A percentile compares a stretch with the other conserved stretches of the same genome.
Evolutionary conservation across 257 asterid genomes (phyloP).

Genomic region (Fraxinus quadrangulata): DNA sequence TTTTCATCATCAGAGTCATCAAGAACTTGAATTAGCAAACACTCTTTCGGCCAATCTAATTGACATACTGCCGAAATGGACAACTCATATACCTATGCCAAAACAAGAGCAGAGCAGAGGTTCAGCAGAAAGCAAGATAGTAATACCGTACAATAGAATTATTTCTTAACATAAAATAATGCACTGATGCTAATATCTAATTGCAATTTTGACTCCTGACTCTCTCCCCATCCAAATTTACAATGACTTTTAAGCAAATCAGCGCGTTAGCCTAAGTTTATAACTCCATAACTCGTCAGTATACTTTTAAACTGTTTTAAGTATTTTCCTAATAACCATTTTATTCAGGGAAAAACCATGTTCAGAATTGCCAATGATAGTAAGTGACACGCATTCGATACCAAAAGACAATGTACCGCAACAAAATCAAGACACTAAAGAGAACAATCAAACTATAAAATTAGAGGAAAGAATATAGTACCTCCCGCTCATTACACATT

Average conservation of each 20-base stretch:
- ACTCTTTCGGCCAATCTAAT: conserved; percentile 71
- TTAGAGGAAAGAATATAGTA: conserved; percentile 22
- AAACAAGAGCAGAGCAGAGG: conserved; percentile 1
- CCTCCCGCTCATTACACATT: conserved; percentile 79
- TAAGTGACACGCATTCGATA: neutral
- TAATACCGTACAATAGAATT: neutral
- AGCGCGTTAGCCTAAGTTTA: neutral
- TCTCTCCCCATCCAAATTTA: neutral
- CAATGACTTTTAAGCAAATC: neutral
- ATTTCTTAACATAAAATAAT: neutral
- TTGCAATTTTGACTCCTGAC: neutral
- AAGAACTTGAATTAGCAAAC: conserved; percentile 60
- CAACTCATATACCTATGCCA: conserved; percentile 60
- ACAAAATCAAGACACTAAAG: neutral
- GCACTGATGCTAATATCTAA: neutral
- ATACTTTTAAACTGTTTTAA: neutral
- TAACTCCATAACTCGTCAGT: neutral
- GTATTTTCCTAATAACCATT: neutral
- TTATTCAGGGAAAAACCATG: neutral
- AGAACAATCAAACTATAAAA: neutral
- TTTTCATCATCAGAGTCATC: conserved; percentile 63
- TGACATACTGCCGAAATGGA: conserved; percentile 70
- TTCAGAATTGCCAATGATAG: neutral
- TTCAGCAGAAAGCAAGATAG: neutral
- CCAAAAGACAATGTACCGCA: neutral